phyloP scores from a whole-genome alignment of 805 yeast genomes.

The Ogataea salicorniae region DNA sequence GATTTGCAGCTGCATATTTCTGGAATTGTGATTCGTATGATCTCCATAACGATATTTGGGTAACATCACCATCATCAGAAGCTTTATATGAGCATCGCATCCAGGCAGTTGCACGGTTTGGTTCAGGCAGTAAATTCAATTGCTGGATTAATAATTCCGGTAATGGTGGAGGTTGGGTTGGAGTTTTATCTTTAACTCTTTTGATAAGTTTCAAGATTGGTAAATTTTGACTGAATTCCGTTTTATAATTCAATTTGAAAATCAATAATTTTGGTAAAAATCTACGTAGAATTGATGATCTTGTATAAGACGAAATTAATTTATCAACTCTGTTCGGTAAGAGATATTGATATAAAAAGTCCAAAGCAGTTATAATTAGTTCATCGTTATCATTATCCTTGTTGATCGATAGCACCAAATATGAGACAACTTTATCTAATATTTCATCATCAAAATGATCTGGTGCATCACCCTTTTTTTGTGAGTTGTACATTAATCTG shows the following conservation, averaged over 20 bases:
- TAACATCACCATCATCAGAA: slow-evolving; percentile 72
- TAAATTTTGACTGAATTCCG: slow-evolving; percentile 32
- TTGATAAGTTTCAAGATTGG: slow-evolving; percentile 39
- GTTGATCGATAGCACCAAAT: slow-evolving; percentile 42
- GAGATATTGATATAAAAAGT: slow-evolving; percentile 75
- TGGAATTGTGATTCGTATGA: slow-evolving; percentile 87
- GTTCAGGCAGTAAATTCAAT: slow-evolving; percentile 68
- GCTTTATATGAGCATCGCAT: slow-evolving; percentile 88
- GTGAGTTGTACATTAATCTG: slow-evolving; percentile 65
- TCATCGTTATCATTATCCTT: slow-evolving; percentile 53
- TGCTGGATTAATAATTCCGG: slow-evolving; percentile 47
- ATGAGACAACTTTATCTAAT: slow-evolving; percentile 53
- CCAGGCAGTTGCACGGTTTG: slow-evolving; percentile 91
- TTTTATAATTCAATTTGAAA: slow-evolving; percentile 38
- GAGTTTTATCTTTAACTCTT: slow-evolving; percentile 60
- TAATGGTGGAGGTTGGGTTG: slow-evolving; percentile 51
- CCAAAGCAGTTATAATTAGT: slow-evolving; percentile 65
- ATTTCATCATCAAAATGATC: slow-evolving; percentile 41
- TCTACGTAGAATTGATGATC: slow-evolving; percentile 48
- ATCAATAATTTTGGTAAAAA: slow-evolving; percentile 60
- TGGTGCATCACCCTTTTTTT: slow-evolving; percentile 36
- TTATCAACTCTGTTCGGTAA: slow-evolving; percentile 55
- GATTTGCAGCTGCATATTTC: slow-evolving; percentile 42
- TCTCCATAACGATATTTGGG: slow-evolving; percentile 94
- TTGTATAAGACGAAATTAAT: slow-evolving; percentile 41